These are phyloP conservation scores for Avena insularis DNA, from an alignment of 176 grass and related monocot genomes.

Conservation along the genomic window DNA sequence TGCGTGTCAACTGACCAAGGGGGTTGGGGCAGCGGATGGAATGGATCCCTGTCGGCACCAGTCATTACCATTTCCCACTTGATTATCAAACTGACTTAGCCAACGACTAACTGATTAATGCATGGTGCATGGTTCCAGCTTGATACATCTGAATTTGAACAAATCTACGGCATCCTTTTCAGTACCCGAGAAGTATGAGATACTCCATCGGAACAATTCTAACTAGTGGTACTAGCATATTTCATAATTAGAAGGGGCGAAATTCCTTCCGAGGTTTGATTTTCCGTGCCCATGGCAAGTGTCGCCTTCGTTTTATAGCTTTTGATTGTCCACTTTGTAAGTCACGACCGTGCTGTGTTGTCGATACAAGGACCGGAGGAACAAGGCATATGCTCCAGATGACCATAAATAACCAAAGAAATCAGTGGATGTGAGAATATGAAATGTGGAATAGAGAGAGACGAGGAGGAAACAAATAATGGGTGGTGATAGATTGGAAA, in stretches of 20 bases:
- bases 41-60: not conserved
- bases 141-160: no score
- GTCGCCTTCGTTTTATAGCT: not conserved
- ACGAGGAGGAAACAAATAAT: not conserved
- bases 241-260: not conserved
- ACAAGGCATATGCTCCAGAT: not conserved
- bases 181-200: no score
- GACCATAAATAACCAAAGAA: not conserved
- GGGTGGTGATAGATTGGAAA: no score
- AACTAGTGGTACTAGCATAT: no score
- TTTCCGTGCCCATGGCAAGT: not conserved
- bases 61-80: not conserved
- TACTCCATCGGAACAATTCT: no score
- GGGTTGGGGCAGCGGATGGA: not conserved
- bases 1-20: slow-evolving; percentile 23
- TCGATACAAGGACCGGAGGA: not conserved
- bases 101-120: slow-evolving; percentile 10
- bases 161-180: no score
- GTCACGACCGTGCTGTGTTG: not conserved
- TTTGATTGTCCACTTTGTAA: slow-evolving; percentile 21
- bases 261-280: not conserved
- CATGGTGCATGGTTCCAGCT: not conserved
- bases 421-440: not conserved
- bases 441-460: no score
- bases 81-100: not conserved